Conservation (phyloP, 495 filamentous ascomycete genomes). For the Sordaria brevicollis region DNA sequence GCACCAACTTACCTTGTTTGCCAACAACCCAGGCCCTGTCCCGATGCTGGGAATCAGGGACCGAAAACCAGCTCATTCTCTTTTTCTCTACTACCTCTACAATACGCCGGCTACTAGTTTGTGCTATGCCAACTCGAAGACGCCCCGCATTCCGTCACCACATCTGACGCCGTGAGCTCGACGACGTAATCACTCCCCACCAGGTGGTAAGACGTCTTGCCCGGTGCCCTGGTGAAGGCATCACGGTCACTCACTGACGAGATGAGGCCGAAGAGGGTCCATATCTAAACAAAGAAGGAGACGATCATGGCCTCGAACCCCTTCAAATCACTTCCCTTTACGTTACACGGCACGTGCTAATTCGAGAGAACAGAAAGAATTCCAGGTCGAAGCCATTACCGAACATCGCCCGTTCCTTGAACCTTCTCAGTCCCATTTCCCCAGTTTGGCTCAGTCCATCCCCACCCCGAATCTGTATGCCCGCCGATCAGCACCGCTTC, state of each 20-base stretch:
- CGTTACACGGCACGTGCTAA: not conserved
- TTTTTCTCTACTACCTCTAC: not conserved
- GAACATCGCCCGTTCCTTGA: not conserved
- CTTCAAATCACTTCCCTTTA: not conserved
- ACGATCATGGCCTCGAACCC: not conserved
- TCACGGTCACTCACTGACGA: not conserved
- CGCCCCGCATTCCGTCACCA: not conserved
- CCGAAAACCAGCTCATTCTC: not conserved
- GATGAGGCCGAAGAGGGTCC: not conserved
- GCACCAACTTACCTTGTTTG: not conserved
- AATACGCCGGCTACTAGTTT: not conserved
- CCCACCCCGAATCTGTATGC: conserved; percentile 1
- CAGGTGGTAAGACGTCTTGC: not conserved
- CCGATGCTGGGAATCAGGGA: not conserved
- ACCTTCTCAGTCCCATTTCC: not conserved
- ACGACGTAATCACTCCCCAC: not conserved
- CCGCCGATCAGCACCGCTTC: conserved; percentile 4
- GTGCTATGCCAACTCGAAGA: not conserved
- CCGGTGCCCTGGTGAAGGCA: not conserved
- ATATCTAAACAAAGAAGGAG: not conserved
- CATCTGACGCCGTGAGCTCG: not conserved
- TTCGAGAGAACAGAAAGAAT: not conserved
- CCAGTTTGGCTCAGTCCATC: not conserved
- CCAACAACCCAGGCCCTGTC: not conserved
- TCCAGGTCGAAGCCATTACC: not conserved